Evolutionary conservation across 495 filamentous ascomycete species (phyloP), one percentile per base, ranked within the genome.

Genomic region (Aspergillus sclerotiicarbonarius): DNA sequence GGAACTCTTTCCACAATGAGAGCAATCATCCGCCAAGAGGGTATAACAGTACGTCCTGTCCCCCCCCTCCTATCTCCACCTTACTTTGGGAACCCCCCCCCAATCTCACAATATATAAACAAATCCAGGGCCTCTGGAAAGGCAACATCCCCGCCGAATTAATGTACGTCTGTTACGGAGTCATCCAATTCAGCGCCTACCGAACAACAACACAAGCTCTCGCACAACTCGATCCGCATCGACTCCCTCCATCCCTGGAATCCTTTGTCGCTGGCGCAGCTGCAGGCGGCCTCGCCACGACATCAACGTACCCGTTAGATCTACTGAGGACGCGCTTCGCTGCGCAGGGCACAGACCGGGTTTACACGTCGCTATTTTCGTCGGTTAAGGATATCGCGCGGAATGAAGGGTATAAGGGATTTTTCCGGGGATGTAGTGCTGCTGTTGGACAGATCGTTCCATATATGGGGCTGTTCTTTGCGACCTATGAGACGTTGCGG

Each of bases 401-500:
- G 2, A 74, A 87, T 46, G 94, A 98, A 74, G 94, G 94, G 0
- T 20, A 72, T 0, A 61, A 67, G 10, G 94, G 94, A 0, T 96
- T 95, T 72, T 98, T 93, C 73, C 89, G 90, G 37, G 94, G 94
- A 0, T 76, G 94, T 25, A 81, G 81, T 0, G 90, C 94, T 0
- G 91, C 84, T 0, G 77, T 98, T 20, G 85, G 75, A 15, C 92
- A 96, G 74, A 90, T 98, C 37, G 84, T 97, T 18, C 94, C 94
- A 4, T 93, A 92, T 69, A 98, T 98, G 92, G 95, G 95, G 3
- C 69, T 95, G 5, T 98, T 98, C 75, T 98, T 98, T 75, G 84
- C 89, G 35, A 80, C 83, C 44, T 98, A 98, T 76, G 95, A 98
- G 71, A 62, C 80, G 19, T 68, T 91, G 41, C 78, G 88, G 12